Base-by-base conservation (phyloP, 2,329 filamentous ascomycete species). In the Arthrobotrys megalospora region DNA sequence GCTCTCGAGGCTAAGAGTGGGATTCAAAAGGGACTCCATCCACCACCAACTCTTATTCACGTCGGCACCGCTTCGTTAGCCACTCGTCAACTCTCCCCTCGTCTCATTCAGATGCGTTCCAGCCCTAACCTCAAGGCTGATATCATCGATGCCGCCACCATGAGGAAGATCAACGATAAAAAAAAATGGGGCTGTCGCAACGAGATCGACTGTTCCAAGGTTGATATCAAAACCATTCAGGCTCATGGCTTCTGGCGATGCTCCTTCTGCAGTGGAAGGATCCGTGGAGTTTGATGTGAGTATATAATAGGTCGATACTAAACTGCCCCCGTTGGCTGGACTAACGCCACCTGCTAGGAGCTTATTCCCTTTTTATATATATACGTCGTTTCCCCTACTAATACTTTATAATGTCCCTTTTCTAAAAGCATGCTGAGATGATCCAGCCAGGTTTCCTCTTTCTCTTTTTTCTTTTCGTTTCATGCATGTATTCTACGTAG, bases 231-330 rank as follows among this genome's bases (percentile, higher is more conserved):
- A n/a, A 53, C 58, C 24, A 60, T 69, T 50, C 76, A 79, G 32
- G 64, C 68, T n/a, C 76, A 79, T 45, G 76, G 68, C 3, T 79
- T 79, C 55, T 79, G 76, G 76, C 38, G 76, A 45, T 79, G 76
- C 41, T 79, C 76, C 5, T 79, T 79, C 55, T 79, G 76, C 12
- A 73, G 69, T 28, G 68, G 76, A 11, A 62, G 69, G 28, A 79
- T 79, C 36, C 63, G 58, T 24, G 76, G 76, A 6, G 47, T 79
- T 36, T 79, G 65, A 60, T n/a, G 5, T 19, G 32, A 8, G 2
- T 41, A 16, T 58, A 12, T 28, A 28, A 28, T 28, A 28, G 24
- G 14, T 19, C 34, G 3, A 19, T 16, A 6, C 28, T 12, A 14
- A 32, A 11, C 21, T 6, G 3, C 12, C 11, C 11, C 47, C 6